Evolutionary conservation across 2,329 filamentous ascomycete species (phyloP), one percentile per base, ranked within the genome.

Genomic region (Paramyrothecium roridum): DNA sequence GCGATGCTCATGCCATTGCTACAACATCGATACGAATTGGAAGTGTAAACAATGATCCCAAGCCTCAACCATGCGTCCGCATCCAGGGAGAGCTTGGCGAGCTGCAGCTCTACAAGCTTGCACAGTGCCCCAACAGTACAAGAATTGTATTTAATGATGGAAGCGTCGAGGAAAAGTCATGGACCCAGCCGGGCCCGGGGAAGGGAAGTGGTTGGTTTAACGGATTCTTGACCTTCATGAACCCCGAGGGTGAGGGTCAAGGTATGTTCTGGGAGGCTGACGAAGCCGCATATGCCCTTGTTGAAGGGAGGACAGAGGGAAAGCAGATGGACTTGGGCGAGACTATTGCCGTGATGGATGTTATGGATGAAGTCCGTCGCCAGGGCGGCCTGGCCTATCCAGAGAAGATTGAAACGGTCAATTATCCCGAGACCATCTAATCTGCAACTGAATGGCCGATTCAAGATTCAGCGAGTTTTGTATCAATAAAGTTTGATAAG

Each of bases 221-320:
- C 26, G 26, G 26, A 10, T 59, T 56, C 17, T 46, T 55, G 20
- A 37, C 40, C 3, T 54, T 48, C 45, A 67, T 68, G 56, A 80
- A 30, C 26, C 26, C 26, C 26, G 26, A 30, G 10, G 26, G 26
- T 30, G 26, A 30, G 26, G 90, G 90, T 11, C 87, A 90, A 58
- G 91, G 91, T 45, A 93, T 95, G 89, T 93, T 90, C 73, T 93
- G 87, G 87, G 88, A 92, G 70, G 89, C 89, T 1, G 89, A 92
- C 68, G 89, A 91, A 75, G 87, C 84, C 59, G 89, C 86, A 20
- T 78, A 85, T 47, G 89, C 87, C 59, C 66, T 96, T 54, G 78
- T 87, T 48, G 90, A 93, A 68, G 90, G 90, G 17, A 84, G 83
- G 71, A 81, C 86, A 63, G 87, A 96, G 76, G 91, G 90, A 67